These are phyloP conservation scores for Colletotrichum australisinense DNA, from an alignment of 2,329 filamentous ascomycete genomes.

Conservation along the genomic window DNA sequence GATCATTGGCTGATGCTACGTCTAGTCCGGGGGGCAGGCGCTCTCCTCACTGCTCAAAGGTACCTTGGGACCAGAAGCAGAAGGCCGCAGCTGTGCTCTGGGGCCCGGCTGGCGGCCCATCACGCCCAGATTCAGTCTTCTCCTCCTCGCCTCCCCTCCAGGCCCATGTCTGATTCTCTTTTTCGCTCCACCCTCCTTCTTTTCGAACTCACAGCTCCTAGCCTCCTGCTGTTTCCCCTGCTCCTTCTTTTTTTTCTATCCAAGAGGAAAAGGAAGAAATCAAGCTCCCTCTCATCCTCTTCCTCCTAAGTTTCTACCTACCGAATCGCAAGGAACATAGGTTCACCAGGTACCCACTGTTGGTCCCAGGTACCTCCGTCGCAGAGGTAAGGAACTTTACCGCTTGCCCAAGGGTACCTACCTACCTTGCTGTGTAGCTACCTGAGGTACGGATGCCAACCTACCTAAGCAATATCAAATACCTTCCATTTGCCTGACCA, in stretches of 20 bases:
- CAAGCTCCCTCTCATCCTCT: not conserved
- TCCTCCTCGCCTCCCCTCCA: not conserved
- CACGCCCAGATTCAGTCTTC: not conserved
- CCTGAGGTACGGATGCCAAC: not conserved
- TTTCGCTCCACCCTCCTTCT: constrained; percentile 15
- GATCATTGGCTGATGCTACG: constrained; percentile 1
- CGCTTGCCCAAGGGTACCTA: not conserved
- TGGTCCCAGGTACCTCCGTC: not conserved
- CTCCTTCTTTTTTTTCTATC: not conserved
- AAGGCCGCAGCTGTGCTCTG: not conserved
- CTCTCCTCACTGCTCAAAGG: not conserved
- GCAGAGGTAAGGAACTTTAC: not conserved
- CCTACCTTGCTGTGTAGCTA: not conserved
- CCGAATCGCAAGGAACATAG: constrained; percentile 2
- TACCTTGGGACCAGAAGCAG: not conserved
- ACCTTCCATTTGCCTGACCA: constrained; percentile 5
- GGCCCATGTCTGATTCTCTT: constrained; percentile 4
- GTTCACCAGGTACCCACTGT: not conserved
- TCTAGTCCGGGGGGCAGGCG: not conserved
- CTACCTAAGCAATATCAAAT: constrained; percentile 6
- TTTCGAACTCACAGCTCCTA: not conserved
- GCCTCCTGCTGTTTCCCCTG: not conserved
- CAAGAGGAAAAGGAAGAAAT: not conserved
- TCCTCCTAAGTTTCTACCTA: not conserved
- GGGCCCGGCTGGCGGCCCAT: not conserved